Evolutionary conservation across 148 eudicot genomes (phyloP).

Genomic region (Cornus suecica): DNA sequence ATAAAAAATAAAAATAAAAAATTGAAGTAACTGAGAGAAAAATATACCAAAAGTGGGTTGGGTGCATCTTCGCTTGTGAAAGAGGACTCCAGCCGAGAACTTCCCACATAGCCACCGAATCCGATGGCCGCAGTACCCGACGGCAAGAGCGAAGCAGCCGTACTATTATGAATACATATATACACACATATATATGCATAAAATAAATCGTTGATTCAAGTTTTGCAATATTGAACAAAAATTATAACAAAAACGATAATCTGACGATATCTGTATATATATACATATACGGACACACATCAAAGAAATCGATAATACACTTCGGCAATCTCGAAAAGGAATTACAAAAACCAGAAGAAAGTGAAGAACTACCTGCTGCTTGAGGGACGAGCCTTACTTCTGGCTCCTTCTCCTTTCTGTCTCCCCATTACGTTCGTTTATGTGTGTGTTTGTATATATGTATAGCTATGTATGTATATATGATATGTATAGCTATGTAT

Average conservation of each 20-base stretch:
- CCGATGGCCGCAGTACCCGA: slow-evolving; percentile 62
- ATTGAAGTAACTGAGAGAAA: not conserved
- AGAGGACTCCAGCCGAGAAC: slow-evolving; percentile 67
- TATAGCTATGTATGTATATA: no score
- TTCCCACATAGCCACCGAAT: slow-evolving; percentile 90
- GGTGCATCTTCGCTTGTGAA: slow-evolving; percentile 40
- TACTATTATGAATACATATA: slow-evolving; percentile 29
- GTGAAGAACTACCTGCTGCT: slow-evolving; percentile 65
- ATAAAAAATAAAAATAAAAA: no score
- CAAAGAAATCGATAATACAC: not conserved
- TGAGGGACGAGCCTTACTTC: slow-evolving; percentile 91
- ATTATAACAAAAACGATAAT: not conserved
- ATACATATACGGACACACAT: not conserved
- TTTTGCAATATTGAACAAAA: not conserved
- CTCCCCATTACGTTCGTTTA: slow-evolving; percentile 86
- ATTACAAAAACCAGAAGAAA: not conserved
- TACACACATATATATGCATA: not conserved
- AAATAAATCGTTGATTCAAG: not conserved
- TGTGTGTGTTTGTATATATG: no score
- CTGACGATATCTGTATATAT: no score
- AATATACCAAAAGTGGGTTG: slow-evolving; percentile 43
- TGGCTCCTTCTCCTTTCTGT: slow-evolving; percentile 76
- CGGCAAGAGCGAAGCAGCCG: slow-evolving; percentile 86
- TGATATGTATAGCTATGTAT: no score
- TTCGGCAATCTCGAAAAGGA: not conserved